These are phyloP conservation scores for Vigna angularis DNA, from an alignment of 306 rosid genomes.

Conservation along the genomic window DNA sequence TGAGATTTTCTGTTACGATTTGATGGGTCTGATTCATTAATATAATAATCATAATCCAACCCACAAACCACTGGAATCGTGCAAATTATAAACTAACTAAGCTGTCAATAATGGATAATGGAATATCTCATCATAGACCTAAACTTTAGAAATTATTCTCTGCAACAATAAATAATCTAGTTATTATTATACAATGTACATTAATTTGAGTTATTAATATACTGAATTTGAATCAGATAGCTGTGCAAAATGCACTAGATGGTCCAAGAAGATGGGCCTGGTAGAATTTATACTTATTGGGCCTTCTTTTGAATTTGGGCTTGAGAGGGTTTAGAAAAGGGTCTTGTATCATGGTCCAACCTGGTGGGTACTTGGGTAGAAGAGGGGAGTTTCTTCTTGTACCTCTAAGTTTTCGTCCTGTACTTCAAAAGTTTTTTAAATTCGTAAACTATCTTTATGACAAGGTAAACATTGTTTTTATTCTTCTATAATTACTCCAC, in stretches of 20 bases:
- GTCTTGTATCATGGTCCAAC: not conserved
- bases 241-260: not conserved
- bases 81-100: conserved; percentile 4
- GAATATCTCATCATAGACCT: too few relatives aligned
- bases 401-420: too few relatives aligned
- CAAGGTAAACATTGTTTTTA: too few relatives aligned
- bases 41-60: conserved; percentile 24
- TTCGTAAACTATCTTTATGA: too few relatives aligned
- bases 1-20: not conserved
- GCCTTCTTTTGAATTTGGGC: conserved; percentile 15
- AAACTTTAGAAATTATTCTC: not conserved
- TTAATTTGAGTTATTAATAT: too few relatives aligned
- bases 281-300: not conserved
- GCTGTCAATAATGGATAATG: conserved; percentile 21
- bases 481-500: too few relatives aligned
- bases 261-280: not conserved
- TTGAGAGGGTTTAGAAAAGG: not conserved
- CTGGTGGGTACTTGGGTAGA: too few relatives aligned
- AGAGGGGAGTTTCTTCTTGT: too few relatives aligned
- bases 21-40: not conserved
- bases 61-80: not conserved
- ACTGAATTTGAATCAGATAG: too few relatives aligned
- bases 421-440: too few relatives aligned
- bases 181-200: too few relatives aligned
- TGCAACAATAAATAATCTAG: too few relatives aligned